phyloP scores from a whole-genome alignment of 106 monocot genomes.

The Posidonia australis region DNA sequence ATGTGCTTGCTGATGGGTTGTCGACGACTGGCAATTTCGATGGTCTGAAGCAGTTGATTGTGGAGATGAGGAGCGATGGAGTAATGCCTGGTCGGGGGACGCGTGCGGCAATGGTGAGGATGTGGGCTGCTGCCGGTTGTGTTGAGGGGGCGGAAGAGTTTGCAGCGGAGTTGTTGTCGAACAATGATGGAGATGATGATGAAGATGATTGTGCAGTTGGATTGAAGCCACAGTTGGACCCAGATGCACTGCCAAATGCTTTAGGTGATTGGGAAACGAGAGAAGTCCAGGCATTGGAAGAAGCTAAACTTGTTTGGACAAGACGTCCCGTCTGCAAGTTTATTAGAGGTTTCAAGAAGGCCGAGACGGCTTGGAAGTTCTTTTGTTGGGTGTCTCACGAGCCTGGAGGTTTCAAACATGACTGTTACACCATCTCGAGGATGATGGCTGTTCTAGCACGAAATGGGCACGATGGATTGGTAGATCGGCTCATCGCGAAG shows the following conservation, averaged over 20 bases:
- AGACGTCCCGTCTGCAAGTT: constrained; percentile 73
- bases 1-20: constrained; percentile 38
- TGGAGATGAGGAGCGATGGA: constrained; percentile 63
- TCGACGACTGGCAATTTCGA: constrained; percentile 21
- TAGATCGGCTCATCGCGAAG: constrained; percentile 51
- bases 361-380: constrained; percentile 75
- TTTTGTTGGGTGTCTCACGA: constrained; percentile 82
- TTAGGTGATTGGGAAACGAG: constrained; percentile 49
- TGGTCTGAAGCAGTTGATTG: constrained; percentile 28
- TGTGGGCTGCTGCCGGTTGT: constrained; percentile 42
- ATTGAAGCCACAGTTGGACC: constrained; percentile 78
- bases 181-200: constrained; percentile 26
- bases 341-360: constrained; percentile 54
- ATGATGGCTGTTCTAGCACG: constrained; percentile 70
- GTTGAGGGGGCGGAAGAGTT: constrained; percentile 44
- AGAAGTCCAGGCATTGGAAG: constrained; percentile 50
- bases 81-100: constrained; percentile 42
- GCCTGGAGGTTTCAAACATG: constrained; percentile 48
- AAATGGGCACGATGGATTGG: constrained; percentile 41
- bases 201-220: not conserved
- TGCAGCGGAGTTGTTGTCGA: constrained; percentile 22
- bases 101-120: constrained; percentile 35
- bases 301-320: constrained; percentile 60
- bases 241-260: constrained; percentile 42
- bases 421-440: constrained; percentile 50